Conservation (phyloP, 1,139 yeast genomes). For the Lodderomyces orthopsilosis region DNA sequence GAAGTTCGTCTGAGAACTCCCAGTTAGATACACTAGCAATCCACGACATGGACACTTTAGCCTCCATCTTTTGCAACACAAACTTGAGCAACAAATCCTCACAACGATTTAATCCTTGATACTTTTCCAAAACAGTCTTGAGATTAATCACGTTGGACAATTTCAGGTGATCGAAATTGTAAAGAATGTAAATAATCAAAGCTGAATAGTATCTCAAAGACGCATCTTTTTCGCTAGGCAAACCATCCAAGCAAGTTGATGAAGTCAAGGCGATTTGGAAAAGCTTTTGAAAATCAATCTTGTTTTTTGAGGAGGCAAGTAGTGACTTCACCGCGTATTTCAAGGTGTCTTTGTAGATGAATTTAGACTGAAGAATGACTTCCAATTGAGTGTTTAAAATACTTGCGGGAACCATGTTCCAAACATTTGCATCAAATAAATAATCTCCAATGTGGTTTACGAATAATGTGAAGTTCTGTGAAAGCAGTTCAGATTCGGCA, state of each 20-base stretch:
- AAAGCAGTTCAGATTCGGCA: slow-evolving; percentile 46
- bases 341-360: slow-evolving; percentile 45
- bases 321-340: slow-evolving; percentile 39
- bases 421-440: slow-evolving; percentile 23
- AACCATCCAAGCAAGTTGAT: slow-evolving; percentile 37
- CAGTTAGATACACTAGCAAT: slow-evolving; percentile 56
- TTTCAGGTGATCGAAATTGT: slow-evolving; percentile 41
- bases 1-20: slow-evolving; percentile 54
- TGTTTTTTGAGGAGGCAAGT: slow-evolving; percentile 31
- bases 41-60: slow-evolving; percentile 53
- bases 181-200: slow-evolving; percentile 44
- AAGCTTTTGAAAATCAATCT: slow-evolving; percentile 49
- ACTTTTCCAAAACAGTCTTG: slow-evolving; percentile 21
- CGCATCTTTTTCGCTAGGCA: slow-evolving; percentile 21
- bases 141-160: slow-evolving; percentile 38
- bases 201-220: slow-evolving; percentile 41
- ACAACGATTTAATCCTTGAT: slow-evolving; percentile 59
- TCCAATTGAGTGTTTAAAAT: slow-evolving; percentile 68
- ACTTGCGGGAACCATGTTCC: slow-evolving; percentile 45
- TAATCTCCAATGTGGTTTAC: slow-evolving; percentile 20
- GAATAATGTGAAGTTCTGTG: slow-evolving; percentile 31
- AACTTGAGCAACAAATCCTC: slow-evolving; percentile 63
- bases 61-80: slow-evolving; percentile 57
- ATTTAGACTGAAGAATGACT: slow-evolving; percentile 48
- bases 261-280: slow-evolving; percentile 62